Conservation (phyloP, 345 rosid genomes). For the Firmiana major region DNA sequence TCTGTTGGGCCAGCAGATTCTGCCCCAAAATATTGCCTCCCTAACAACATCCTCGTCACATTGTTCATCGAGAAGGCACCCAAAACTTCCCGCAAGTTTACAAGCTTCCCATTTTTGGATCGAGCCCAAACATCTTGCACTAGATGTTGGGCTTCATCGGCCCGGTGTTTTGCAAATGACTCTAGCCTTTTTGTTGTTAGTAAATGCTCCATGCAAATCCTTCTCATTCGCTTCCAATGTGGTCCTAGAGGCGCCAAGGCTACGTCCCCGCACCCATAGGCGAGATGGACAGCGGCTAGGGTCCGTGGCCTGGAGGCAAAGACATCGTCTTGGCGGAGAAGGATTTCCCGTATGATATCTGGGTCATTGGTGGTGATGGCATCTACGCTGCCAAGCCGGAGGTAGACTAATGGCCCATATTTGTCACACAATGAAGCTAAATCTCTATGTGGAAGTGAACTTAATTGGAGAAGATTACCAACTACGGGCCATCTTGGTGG, state of each 20-base stretch:
- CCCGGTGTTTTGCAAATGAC: conserved; percentile 42
- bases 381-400: conserved; percentile 62
- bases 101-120: conserved; percentile 32
- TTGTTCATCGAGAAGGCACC: conserved; percentile 92
- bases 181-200: conserved; percentile 50
- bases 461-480: conserved; percentile 75
- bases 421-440: conserved; percentile 55
- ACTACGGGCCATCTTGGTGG: conserved; percentile 72
- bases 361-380: conserved; percentile 88
- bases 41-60: conserved; percentile 81
- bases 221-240: conserved; percentile 65
- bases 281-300: conserved; percentile 71
- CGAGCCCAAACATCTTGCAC: conserved; percentile 35
- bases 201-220: conserved; percentile 67
- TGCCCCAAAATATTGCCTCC: conserved; percentile 76
- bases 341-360: conserved; percentile 54
- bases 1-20: conserved; percentile 55
- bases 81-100: conserved; percentile 68
- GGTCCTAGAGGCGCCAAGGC: conserved; percentile 77
- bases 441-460: conserved; percentile 57
- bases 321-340: conserved; percentile 65
- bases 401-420: conserved; percentile 80
- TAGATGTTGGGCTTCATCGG: conserved; percentile 45
- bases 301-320: conserved; percentile 85
- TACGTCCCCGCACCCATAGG: conserved; percentile 70